These are phyloP conservation scores for Jatropha multifida DNA, from an alignment of 441 rosid genomes.

Conservation along the genomic window DNA sequence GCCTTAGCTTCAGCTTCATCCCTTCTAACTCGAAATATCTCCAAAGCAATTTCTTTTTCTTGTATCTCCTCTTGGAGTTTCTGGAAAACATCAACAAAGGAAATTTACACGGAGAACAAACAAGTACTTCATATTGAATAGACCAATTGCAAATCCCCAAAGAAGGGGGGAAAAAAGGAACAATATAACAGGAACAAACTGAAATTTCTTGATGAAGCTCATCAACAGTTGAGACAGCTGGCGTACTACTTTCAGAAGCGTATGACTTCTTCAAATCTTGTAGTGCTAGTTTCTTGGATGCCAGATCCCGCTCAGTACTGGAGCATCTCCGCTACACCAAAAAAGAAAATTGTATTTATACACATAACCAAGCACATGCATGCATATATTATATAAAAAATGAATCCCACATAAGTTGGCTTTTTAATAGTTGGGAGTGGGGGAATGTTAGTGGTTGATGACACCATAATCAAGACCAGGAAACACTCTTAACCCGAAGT, in stretches of 20 bases:
- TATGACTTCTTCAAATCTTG: constrained; percentile 60
- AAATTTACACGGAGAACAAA: constrained; percentile 1
- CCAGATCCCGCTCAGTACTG: constrained; percentile 47
- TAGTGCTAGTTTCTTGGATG: constrained; percentile 52
- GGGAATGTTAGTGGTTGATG: background rate
- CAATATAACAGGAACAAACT: constrained; percentile 49
- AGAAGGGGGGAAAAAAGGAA: background rate
- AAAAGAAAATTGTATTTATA: constrained; percentile 22
- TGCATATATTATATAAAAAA: background rate
- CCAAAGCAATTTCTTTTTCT: constrained; percentile 51
- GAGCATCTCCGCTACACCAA: constrained; percentile 55
- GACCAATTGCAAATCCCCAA: background rate
- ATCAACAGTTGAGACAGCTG: constrained; percentile 61
- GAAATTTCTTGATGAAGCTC: constrained; percentile 83
- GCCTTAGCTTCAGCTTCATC: constrained; percentile 64
- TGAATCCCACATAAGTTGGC: background rate
- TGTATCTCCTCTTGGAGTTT: constrained; percentile 50
- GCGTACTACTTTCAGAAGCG: constrained; percentile 44
- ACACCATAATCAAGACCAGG: background rate
- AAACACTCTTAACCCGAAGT: background rate
- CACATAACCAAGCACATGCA: background rate
- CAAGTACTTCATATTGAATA: background rate
- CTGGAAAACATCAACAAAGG: constrained; percentile 37
- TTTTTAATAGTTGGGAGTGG: background rate
- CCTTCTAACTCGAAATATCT: constrained; percentile 44